phyloP scores from a whole-genome alignment of 306 rosid genomes.

The Acacia melanoxylon region DNA sequence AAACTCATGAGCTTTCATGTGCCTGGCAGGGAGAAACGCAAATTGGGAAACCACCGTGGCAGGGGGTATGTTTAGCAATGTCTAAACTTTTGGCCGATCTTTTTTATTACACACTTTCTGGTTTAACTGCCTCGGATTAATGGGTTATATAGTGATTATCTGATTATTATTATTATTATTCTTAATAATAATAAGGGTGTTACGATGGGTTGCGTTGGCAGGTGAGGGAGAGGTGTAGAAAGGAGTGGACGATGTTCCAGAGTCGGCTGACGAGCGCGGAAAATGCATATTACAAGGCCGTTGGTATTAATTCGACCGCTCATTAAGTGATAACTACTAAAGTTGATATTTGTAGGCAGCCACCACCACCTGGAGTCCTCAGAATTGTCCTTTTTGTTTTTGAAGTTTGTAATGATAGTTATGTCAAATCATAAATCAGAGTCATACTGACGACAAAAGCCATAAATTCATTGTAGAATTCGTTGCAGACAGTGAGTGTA shows the following conservation, averaged over 20 bases:
- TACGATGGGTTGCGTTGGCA: slow-evolving; percentile 37
- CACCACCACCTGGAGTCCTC: slow-evolving; percentile 18
- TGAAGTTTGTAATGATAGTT: slow-evolving; percentile 29
- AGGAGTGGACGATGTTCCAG: slow-evolving; percentile 96
- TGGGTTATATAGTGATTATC: not conserved
- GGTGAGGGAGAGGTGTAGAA: slow-evolving; percentile 95
- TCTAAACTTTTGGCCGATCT: slow-evolving; percentile 9
- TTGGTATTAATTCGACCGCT: slow-evolving; percentile 50
- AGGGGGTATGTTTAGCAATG: slow-evolving; percentile 59
- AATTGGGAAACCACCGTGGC: slow-evolving; percentile 78
- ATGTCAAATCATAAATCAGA: slow-evolving; percentile 19
- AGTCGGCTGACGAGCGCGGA: slow-evolving; percentile 81
- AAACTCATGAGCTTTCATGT: slow-evolving; percentile 2
- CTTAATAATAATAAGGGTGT: not conserved
- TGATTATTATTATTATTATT: not conserved
- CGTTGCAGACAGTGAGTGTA: slow-evolving; percentile 11
- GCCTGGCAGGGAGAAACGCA: slow-evolving; percentile 71
- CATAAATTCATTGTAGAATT: slow-evolving; percentile 27
- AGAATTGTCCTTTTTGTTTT: not conserved
- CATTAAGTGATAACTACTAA: slow-evolving; percentile 31
- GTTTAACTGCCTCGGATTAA: not conserved
- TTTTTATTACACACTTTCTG: not conserved
- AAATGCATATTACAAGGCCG: slow-evolving; percentile 61
- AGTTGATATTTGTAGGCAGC: slow-evolving; percentile 31
- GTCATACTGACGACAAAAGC: slow-evolving; percentile 26